phyloP scores from a whole-genome alignment of 495 filamentous ascomycete genomes.

The Xylaria cubensis region DNA sequence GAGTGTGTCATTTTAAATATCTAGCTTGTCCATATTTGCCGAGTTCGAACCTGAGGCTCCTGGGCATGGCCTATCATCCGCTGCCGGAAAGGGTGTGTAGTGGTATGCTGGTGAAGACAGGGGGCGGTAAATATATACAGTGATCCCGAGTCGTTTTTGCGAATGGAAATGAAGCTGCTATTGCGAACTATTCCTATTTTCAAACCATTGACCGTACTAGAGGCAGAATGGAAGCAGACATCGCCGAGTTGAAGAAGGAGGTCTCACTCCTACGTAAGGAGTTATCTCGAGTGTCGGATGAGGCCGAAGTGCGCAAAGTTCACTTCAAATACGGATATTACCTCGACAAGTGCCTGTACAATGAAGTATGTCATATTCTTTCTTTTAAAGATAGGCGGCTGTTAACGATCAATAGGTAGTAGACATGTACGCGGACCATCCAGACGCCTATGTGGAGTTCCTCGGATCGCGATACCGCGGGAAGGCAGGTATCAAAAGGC shows the following conservation, averaged over 20 bases:
- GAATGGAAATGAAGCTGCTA: background rate
- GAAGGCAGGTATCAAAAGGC: constrained; percentile 59
- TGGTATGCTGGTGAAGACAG: constrained; percentile 2
- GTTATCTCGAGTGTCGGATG: constrained; percentile 43
- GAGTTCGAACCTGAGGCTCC: background rate
- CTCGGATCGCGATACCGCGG: constrained; percentile 59
- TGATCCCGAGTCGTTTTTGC: constrained; percentile 1
- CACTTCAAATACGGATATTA: constrained; percentile 66
- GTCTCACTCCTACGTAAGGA: constrained; percentile 38
- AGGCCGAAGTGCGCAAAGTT: constrained; percentile 59
- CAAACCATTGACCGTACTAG: background rate
- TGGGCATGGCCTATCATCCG: constrained; percentile 15
- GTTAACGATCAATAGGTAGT: constrained; percentile 43
- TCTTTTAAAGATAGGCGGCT: background rate
- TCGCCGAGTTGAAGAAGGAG: constrained; percentile 38
- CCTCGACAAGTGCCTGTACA: constrained; percentile 64
- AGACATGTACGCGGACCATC: constrained; percentile 59
- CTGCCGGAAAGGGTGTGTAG: background rate
- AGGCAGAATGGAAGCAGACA: constrained; percentile 30
- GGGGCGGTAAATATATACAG: constrained; percentile 13
- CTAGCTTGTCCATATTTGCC: constrained; percentile 1
- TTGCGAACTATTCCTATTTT: background rate
- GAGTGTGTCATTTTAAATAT: background rate
- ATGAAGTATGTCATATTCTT: constrained; percentile 46
- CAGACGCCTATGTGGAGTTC: constrained; percentile 63